Base-by-base conservation (phyloP, 139 green algal species). In the Chlorella sp. region DNA sequence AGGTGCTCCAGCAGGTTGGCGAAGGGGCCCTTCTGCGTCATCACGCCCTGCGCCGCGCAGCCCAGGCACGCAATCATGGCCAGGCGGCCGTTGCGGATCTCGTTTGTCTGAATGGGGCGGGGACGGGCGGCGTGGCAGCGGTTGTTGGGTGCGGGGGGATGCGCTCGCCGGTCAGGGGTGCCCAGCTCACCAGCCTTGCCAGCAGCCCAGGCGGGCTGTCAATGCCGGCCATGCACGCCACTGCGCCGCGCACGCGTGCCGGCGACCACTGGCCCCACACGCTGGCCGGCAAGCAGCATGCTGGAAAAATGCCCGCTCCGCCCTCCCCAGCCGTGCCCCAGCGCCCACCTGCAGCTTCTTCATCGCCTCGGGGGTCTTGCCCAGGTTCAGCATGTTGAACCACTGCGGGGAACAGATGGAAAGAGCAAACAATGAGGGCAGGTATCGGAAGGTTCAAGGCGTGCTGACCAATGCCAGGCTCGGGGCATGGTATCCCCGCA, bases 311-410 rank as follows among this genome's bases (percentile, higher is more conserved):
- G 64, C 30, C 64, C 30, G 26, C 36, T 40, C 64, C 28, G n/a
- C n/a, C n/a, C 2, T 40, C 3, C 26, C 64, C 19, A 30, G 60
- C 16, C 24, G 13, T 28, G 1, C 13, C 32, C 2, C 14, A 41
- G 28, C 28, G 30, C 72, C 41, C 72, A 77, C 73, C 73, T 78
- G 76, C 76, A 98, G 89, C 82, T 92, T 92, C 84, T 96, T 95
- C 91, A 98, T 92, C 36, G 91, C 90, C 40, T 89, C 91, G 82
- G 87, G 89, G 85, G 93, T 95, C 89, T 93, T 93, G 60, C 94
- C 96, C 65, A 98, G 88, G 90, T 94, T 93, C 85, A 96, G 90
- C 78, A 98, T 85, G 95, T 99, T 99, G 97, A 99, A 99, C 78
- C 94, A 96, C 34, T 60, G 51, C 9, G n/a, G n/a, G n/a, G n/a